Evolutionary conservation across 441 rosid species (phyloP).

Genomic region (Gossypium trilobum): DNA sequence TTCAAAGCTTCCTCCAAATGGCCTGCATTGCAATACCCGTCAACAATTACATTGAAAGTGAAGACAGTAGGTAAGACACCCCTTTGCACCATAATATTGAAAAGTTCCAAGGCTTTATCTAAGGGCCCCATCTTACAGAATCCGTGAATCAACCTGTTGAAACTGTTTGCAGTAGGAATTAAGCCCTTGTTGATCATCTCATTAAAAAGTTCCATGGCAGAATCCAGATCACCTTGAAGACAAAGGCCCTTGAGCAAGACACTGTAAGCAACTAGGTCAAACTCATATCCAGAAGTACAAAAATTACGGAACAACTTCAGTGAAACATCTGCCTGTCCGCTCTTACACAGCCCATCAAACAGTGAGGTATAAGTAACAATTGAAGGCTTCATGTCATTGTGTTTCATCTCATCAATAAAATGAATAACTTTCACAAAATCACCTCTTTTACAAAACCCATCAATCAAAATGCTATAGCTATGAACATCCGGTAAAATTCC

Average conservation of each 20-base stretch:
- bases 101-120: slow-evolving; percentile 30
- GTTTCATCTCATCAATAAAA: slow-evolving; percentile 37
- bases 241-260: slow-evolving; percentile 31
- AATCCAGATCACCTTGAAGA: slow-evolving; percentile 30
- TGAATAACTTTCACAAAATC: slow-evolving; percentile 25
- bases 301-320: slow-evolving; percentile 23
- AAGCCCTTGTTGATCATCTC: slow-evolving; percentile 31
- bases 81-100: slow-evolving; percentile 28
- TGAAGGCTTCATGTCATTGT: slow-evolving; percentile 30
- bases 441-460: slow-evolving; percentile 42
- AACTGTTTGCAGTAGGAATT: slow-evolving; percentile 26
- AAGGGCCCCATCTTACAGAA: slow-evolving; percentile 35
- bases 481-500: slow-evolving; percentile 35
- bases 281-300: slow-evolving; percentile 27
- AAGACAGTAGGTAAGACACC: slow-evolving; percentile 24
- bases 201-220: slow-evolving; percentile 30
- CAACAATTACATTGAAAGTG: slow-evolving; percentile 33
- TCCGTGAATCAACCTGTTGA: slow-evolving; percentile 29
- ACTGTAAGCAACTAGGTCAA: slow-evolving; percentile 29
- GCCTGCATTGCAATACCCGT: slow-evolving; percentile 29
- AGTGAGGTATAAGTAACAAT: slow-evolving; percentile 34
- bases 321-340: slow-evolving; percentile 23
- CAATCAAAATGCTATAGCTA: slow-evolving; percentile 46
- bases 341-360: slow-evolving; percentile 28
- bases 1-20: slow-evolving; percentile 34